These are phyloP conservation scores for Aegilops bicornis DNA, from an alignment of 176 grass and related monocot genomes.

Conservation along the genomic window DNA sequence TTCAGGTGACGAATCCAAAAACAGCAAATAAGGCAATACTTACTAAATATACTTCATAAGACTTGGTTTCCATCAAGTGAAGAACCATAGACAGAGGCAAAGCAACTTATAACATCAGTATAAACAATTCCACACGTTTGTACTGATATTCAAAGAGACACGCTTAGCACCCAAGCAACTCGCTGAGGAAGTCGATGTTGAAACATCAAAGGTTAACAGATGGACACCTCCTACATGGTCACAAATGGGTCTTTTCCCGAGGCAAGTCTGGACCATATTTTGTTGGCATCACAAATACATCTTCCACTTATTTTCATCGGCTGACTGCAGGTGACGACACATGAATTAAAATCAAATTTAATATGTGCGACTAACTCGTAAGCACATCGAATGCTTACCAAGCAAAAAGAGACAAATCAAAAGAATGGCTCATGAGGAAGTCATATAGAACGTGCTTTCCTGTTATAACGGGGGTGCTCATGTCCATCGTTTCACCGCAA, in stretches of 20 bases:
- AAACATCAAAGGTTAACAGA: too few relatives aligned
- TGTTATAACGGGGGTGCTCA: slow-evolving; percentile 91
- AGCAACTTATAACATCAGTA: too few relatives aligned
- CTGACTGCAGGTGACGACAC: slow-evolving; percentile 26
- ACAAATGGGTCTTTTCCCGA: slow-evolving; percentile 45
- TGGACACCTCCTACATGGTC: too few relatives aligned
- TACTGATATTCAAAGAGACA: too few relatives aligned
- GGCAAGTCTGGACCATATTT: slow-evolving; percentile 84
- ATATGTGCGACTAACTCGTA: not conserved
- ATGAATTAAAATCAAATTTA: slow-evolving; percentile 17
- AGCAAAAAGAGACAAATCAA: not conserved
- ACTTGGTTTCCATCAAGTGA: too few relatives aligned
- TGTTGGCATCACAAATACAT: slow-evolving; percentile 89
- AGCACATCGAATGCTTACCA: not conserved
- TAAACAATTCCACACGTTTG: too few relatives aligned
- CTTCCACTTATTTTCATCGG: slow-evolving; percentile 56
- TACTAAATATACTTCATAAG: too few relatives aligned
- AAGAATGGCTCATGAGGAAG: not conserved
- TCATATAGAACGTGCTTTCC: slow-evolving; percentile 29
- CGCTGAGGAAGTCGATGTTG: too few relatives aligned
- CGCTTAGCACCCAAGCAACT: too few relatives aligned
- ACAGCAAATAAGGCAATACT: too few relatives aligned
- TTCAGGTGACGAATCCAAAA: too few relatives aligned
- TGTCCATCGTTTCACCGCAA: slow-evolving; percentile 71
- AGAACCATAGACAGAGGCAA: too few relatives aligned